phyloP scores from a whole-genome alignment of 2,329 filamentous ascomycete species.

The Fusarium goolgardi region DNA sequence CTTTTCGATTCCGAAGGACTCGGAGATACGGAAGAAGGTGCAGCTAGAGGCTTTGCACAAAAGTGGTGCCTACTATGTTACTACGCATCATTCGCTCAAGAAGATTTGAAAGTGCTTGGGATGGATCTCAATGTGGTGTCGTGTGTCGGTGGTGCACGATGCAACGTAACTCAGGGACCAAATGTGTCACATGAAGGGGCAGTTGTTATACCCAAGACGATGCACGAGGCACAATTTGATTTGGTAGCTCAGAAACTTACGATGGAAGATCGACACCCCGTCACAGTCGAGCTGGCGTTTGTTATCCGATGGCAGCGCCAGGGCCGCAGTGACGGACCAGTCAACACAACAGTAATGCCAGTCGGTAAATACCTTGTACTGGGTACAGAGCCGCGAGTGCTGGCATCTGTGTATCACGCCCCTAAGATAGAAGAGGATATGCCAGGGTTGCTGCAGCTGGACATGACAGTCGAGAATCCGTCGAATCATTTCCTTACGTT shows the following conservation, averaged over 20 bases:
- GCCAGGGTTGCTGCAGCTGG: constrained; percentile 58
- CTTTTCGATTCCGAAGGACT: constrained; percentile 76
- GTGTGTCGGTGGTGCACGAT: constrained; percentile 71
- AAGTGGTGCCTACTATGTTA: constrained; percentile 81
- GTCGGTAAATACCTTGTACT: constrained; percentile 85
- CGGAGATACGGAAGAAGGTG: constrained; percentile 49
- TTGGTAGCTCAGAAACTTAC: constrained; percentile 79
- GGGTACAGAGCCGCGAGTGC: constrained; percentile 86
- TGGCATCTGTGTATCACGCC: constrained; percentile 67
- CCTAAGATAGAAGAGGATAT: constrained; percentile 43
- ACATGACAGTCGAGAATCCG: constrained; percentile 86
- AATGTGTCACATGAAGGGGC: constrained; percentile 57
- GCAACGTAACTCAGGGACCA: constrained; percentile 58
- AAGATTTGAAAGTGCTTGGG: constrained; percentile 73
- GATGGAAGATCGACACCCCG: constrained; percentile 83
- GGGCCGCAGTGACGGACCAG: constrained; percentile 44
- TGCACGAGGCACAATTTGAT: constrained; percentile 78
- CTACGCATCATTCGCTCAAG: constrained; percentile 80
- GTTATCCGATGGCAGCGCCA: constrained; percentile 80
- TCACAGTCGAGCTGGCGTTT: constrained; percentile 79
- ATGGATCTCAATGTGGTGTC: constrained; percentile 71
- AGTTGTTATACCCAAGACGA: constrained; percentile 71
- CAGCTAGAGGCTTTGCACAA: constrained; percentile 75
- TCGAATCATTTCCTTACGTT: constrained; percentile 96
- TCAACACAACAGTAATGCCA: constrained; percentile 75